phyloP scores from a whole-genome alignment of 345 rosid species.

The Eucalyptus marginata region DNA sequence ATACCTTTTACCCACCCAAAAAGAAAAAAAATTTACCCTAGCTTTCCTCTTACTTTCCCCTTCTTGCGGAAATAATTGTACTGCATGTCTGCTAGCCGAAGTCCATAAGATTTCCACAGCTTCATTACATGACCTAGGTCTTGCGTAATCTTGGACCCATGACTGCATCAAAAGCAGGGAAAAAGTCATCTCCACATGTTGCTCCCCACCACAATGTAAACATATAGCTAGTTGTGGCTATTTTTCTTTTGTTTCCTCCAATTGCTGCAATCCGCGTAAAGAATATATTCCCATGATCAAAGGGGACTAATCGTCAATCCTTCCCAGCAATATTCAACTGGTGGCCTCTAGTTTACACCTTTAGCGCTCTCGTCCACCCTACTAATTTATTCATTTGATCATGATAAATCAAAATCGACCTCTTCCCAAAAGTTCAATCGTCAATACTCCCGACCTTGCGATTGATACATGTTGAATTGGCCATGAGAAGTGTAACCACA shows the following conservation, averaged over 20 bases:
- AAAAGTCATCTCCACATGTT: neutral
- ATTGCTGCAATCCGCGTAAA: neutral
- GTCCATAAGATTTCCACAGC: neutral
- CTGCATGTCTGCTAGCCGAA: neutral
- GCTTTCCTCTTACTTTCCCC: neutral
- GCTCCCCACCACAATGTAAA: neutral
- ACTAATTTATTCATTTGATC: neutral
- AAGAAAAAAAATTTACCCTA: neutral
- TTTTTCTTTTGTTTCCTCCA: neutral
- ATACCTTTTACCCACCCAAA: neutral
- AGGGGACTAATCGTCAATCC: neutral
- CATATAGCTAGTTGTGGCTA: neutral
- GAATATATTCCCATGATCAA: neutral
- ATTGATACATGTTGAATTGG: neutral
- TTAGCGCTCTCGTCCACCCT: neutral
- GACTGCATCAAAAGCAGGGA: neutral
- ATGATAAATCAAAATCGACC: neutral
- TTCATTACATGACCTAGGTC: neutral
- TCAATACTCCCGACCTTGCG: neutral
- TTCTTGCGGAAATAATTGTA: neutral
- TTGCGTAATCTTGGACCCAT: neutral
- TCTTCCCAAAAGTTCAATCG: neutral
- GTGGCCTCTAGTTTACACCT: neutral
- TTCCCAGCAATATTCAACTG: neutral
- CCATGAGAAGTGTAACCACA: neutral